Evolutionary conservation across 805 yeast genomes (phyloP), one percentile per base, ranked within the genome.

Genomic region (Candida nemodendra): DNA sequence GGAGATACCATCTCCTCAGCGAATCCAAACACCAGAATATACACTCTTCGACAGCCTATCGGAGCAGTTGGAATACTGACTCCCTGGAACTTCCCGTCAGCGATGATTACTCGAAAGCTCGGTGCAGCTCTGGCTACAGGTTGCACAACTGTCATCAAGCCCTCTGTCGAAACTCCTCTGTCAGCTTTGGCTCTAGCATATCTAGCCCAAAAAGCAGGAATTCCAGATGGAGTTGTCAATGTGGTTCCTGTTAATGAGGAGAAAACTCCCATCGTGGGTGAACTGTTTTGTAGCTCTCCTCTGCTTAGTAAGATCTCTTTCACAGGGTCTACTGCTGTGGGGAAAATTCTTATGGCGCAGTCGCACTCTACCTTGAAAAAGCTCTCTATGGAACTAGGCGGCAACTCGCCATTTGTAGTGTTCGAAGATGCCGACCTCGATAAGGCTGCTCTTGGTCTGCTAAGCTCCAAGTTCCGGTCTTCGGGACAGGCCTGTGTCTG

Each of bases 41-140:
- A 76, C 39, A 68, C 86, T 2, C 45, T 78, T 33, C 72, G 77
- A 50, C 87, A 82, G 59, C 91, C 95, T 5, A 68, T 85, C 34
- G 95, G 95, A 2, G 89, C 84, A 0, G 81, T 84, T 48, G 90
- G 89, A 1, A 77, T 84, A 35, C 58, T 84, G 51, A 82, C 91
- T 1, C 93, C 93, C 1, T 85, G 93, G 91, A 85, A 85, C 61
- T 85, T 85, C 59, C 95, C 95, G 2, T 65, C 79, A 9, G 86
- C 90, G 2, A 83, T 82, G 89, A 79, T 81, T 40, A 74, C 89
- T 3, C 65, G 89, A 40, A 83, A 83, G 57, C 61, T 79, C 36
- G 89, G 84, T 9, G 88, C 91, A 16, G 87, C 87, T 0, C 55
- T 83, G 16, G 91, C 93, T n/a, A 84, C 87, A 5, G 95, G 95